Percentiles rank a stretch among this genome's conserved stretches.
phyloP scores from a whole-genome alignment of 305 asterid species.

The Fraxinus velutina region DNA sequence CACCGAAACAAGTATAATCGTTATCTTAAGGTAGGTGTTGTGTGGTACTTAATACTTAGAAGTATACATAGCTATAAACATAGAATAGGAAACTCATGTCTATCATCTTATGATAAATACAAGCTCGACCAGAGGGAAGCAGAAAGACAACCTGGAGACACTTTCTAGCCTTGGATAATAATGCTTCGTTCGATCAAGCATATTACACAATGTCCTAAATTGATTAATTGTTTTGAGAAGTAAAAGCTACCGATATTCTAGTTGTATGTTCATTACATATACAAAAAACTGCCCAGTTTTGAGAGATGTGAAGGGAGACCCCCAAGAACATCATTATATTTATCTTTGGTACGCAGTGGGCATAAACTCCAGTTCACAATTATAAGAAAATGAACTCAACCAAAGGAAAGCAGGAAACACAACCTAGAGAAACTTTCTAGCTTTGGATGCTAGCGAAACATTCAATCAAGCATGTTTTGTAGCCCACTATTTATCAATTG shows the following conservation, averaged over 20 bases:
- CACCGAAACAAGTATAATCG: background rate
- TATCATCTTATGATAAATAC: conserved; percentile 7
- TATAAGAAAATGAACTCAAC: background rate
- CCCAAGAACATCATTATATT: background rate
- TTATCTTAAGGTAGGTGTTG: background rate
- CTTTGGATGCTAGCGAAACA: background rate
- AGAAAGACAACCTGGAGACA: conserved; percentile 12
- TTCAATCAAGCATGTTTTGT: background rate
- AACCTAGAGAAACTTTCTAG: background rate
- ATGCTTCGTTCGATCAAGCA: background rate
- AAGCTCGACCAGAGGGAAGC: background rate
- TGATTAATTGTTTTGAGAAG: background rate
- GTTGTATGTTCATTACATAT: background rate
- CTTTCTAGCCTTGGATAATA: conserved; percentile 4
- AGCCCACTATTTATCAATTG: background rate
- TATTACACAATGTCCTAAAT: background rate
- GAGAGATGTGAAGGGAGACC: background rate
- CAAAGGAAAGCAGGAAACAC: background rate
- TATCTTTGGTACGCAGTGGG: background rate
- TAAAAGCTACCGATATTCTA: background rate
- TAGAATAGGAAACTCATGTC: background rate
- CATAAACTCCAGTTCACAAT: background rate
- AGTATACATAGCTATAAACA: background rate
- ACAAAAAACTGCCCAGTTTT: background rate
- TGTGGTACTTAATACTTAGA: background rate